phyloP scores from a whole-genome alignment of 2,329 filamentous ascomycete genomes.

The Zasmidium cellare region DNA sequence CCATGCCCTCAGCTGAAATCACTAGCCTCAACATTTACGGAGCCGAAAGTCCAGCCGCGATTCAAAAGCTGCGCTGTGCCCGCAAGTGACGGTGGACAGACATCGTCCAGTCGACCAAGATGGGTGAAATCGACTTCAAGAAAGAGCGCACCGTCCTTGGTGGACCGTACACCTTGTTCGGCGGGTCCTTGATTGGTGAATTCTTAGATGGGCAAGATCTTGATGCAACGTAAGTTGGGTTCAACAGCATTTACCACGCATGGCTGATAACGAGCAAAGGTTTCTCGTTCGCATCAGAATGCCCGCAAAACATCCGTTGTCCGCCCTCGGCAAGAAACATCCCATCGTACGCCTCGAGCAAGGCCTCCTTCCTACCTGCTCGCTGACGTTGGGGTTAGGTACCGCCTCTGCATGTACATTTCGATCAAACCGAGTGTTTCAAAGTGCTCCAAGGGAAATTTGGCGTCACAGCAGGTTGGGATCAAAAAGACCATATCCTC shows the following conservation, averaged over 20 bases:
- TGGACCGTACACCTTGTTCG: slow-evolving; percentile 11
- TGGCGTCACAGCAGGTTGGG: slow-evolving; percentile 10
- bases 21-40: too few species aligned
- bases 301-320: slow-evolving; percentile 2
- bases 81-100: too few species aligned
- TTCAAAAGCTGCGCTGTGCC: too few species aligned
- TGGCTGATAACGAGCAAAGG: not conserved
- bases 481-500: slow-evolving; percentile 10
- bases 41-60: too few species aligned
- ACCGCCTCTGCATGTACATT: slow-evolving; percentile 12
- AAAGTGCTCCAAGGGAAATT: slow-evolving; percentile 11
- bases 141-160: slow-evolving; percentile 7
- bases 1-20: too few species aligned
- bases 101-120: not conserved
- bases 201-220: slow-evolving; percentile 10
- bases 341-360: not conserved
- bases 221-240: slow-evolving; percentile 9
- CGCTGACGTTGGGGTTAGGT: not conserved
- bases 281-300: slow-evolving; percentile 5
- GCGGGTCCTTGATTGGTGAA: slow-evolving; percentile 8
- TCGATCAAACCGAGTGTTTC: slow-evolving; percentile 14
- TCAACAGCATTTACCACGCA: not conserved
- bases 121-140: not conserved
- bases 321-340: slow-evolving; percentile 6
- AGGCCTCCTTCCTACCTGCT: not conserved